Conservation (phyloP, 306 rosid species). For the Cercis canadensis region DNA sequence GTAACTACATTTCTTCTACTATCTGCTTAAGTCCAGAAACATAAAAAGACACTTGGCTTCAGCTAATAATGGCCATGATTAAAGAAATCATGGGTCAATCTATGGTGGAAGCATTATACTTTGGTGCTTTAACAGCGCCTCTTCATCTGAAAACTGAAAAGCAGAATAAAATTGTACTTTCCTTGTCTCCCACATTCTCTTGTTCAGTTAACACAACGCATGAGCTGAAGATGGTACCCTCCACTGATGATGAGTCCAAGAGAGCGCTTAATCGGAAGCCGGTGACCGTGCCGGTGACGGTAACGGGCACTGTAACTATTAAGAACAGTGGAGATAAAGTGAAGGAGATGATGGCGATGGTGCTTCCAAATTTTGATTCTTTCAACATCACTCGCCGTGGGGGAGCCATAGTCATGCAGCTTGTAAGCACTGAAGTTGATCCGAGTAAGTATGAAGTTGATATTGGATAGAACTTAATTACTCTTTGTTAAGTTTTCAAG, state of each 20-base stretch:
- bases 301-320: slow-evolving; percentile 13
- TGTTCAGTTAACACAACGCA: neutral
- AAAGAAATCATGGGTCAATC: slow-evolving; percentile 31
- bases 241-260: neutral
- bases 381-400: neutral
- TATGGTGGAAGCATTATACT: too few relatives aligned
- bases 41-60: too few relatives aligned
- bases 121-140: too few relatives aligned
- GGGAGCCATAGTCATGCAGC: slow-evolving; percentile 37
- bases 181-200: neutral
- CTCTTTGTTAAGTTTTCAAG: too few relatives aligned
- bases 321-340: slow-evolving; percentile 7
- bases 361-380: slow-evolving; percentile 26
- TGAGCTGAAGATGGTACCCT: neutral
- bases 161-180: neutral
- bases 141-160: neutral
- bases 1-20: too few relatives aligned
- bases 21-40: too few relatives aligned
- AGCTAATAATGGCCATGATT: slow-evolving; percentile 15
- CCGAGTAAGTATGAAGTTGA: slow-evolving; percentile 33
- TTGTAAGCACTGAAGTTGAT: slow-evolving; percentile 42
- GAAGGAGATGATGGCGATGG: slow-evolving; percentile 24
- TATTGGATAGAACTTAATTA: too few relatives aligned
- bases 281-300: slow-evolving; percentile 11
- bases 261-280: neutral